These are phyloP conservation scores for Monosporascus sp. DNA, from an alignment of 2,329 filamentous ascomycete species.

Conservation along the genomic window DNA sequence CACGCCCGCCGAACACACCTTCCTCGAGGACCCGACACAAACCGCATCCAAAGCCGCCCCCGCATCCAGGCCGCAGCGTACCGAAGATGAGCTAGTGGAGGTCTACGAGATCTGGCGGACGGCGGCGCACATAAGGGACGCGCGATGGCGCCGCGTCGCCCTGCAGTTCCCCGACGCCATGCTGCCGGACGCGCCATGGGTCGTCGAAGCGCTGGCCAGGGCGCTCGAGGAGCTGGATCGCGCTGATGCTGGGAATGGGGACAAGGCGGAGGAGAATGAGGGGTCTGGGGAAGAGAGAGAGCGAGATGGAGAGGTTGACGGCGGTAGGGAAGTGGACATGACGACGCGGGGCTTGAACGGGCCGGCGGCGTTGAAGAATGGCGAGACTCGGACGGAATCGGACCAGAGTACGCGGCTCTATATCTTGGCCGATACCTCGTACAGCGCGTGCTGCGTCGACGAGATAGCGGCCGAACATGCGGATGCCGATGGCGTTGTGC, in stretches of 20 bases:
- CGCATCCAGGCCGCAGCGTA: constrained; percentile 26
- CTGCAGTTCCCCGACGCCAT: constrained; percentile 96
- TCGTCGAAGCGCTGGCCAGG: constrained; percentile 58
- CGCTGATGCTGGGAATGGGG: constrained; percentile 1
- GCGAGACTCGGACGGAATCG: neutral
- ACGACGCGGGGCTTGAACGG: neutral
- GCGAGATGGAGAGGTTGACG: constrained; percentile 2
- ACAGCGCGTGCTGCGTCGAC: constrained; percentile 94
- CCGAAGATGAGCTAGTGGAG: constrained; percentile 64
- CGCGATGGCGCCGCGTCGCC: constrained; percentile 70
- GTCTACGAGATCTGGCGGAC: constrained; percentile 86
- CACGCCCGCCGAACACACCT: constrained; percentile 52
- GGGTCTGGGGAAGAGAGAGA: constrained; percentile 4
- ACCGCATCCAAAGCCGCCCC: constrained; percentile 20
- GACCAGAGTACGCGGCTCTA: constrained; percentile 49
- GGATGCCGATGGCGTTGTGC: constrained; percentile 83
- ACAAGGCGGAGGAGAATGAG: constrained; percentile 3
- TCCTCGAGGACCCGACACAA: constrained; percentile 46
- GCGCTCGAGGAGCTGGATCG: constrained; percentile 24
- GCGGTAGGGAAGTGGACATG: neutral
- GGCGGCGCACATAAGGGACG: constrained; percentile 65
- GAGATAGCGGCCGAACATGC: constrained; percentile 95
- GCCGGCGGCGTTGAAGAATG: neutral
- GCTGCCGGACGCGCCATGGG: constrained; percentile 77
- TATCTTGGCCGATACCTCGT: constrained; percentile 91